These are phyloP conservation scores for Podospora fimiseda DNA, from an alignment of 495 filamentous ascomycete species.

Conservation along the genomic window DNA sequence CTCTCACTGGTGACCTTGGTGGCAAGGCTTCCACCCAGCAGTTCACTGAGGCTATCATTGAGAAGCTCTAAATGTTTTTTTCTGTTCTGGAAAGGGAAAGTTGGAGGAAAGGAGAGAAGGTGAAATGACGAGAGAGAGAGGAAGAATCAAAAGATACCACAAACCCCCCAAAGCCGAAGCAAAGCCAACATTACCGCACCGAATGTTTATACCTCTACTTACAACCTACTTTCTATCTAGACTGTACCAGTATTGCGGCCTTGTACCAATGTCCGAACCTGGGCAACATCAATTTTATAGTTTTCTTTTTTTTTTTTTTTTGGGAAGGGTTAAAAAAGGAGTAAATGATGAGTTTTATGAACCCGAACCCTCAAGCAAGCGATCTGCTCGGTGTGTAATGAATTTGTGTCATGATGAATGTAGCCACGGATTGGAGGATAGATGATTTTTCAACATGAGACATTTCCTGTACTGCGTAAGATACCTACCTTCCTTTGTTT, in stretches of 20 bases:
- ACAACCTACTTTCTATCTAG: conserved; percentile 10
- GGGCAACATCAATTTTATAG: no score
- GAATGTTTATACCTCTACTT: neutral
- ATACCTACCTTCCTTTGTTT: no score
- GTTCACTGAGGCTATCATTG: conserved; percentile 87
- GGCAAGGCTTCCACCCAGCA: conserved; percentile 89
- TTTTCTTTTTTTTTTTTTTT: conserved; percentile 9
- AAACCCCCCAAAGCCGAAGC: neutral
- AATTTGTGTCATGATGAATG: no score
- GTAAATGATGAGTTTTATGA: no score
- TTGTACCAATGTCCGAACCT: no score
- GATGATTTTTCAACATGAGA: no score
- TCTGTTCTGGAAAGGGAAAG: conserved; percentile 1
- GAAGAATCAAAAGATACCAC: neutral
- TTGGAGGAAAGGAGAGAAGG: neutral
- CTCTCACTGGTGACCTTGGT: conserved; percentile 88
- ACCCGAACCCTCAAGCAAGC: no score
- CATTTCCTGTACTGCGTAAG: no score
- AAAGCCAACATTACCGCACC: neutral
- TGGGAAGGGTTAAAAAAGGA: no score
- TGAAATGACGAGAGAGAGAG: neutral
- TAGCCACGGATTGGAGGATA: no score
- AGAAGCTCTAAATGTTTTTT: conserved; percentile 62
- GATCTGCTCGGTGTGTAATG: no score
- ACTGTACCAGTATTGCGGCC: conserved; percentile 17